Conservation (phyloP, 2,329 filamentous ascomycete species). For the Colletotrichum camelliae region DNA sequence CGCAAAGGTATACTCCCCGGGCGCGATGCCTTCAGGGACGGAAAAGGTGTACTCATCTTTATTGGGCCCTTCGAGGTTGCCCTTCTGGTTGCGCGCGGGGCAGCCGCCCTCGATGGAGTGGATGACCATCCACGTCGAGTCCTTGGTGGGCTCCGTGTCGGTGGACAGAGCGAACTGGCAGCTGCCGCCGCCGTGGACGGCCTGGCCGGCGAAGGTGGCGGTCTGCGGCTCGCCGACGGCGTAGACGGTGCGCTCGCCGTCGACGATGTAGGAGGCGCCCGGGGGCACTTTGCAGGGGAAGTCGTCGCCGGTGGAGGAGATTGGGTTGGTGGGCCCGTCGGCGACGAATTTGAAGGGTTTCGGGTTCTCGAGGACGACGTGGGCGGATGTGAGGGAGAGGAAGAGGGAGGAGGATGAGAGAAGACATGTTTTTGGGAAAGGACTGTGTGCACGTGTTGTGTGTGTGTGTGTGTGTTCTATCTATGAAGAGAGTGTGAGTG, state of each 20-base stretch:
- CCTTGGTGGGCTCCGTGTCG: conserved; percentile 1
- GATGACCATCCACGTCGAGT: conserved; percentile 14
- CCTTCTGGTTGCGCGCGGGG: conserved; percentile 12
- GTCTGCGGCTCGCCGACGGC: conserved; percentile 2
- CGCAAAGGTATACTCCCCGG: conserved; percentile 15
- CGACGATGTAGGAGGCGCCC: neutral
- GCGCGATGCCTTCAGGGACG: conserved; percentile 1
- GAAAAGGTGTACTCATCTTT: conserved; percentile 10
- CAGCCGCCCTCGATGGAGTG: conserved; percentile 17
- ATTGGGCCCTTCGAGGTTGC: conserved; percentile 11
- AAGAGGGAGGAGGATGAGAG: neutral
- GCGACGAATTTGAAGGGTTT: conserved; percentile 11
- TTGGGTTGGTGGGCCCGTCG: conserved; percentile 7
- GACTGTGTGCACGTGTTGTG: neutral
- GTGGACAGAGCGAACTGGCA: conserved; percentile 11
- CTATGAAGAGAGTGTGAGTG: neutral
- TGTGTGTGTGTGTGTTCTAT: neutral
- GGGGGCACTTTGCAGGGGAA: conserved; percentile 13
- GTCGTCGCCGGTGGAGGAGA: conserved; percentile 8
- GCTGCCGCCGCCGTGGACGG: conserved; percentile 13
- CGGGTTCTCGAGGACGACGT: conserved; percentile 17
- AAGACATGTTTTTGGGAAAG: neutral
- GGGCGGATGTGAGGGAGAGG: neutral
- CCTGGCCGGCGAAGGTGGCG: conserved; percentile 10
- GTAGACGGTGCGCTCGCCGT: conserved; percentile 4